Conservation (phyloP, 73 alveolate species). For the Paramecium sonneborni region DNA sequence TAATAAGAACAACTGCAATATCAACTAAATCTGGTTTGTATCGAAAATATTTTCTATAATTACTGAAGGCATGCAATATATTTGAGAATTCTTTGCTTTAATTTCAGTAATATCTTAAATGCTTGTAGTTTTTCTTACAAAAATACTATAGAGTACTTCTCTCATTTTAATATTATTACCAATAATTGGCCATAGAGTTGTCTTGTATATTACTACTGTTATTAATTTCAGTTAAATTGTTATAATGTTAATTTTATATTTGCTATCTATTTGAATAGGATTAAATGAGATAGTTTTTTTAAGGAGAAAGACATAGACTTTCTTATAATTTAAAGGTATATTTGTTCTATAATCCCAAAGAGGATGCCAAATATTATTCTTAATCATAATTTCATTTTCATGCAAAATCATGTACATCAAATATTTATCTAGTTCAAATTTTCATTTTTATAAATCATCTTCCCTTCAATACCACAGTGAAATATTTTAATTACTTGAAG, state of each 20-base stretch:
- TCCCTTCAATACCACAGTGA: too few relatives aligned
- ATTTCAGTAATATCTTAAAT: conserved; percentile 6
- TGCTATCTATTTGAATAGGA: not conserved
- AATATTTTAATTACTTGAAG: too few relatives aligned
- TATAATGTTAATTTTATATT: not conserved
- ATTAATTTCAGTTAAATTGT: not conserved
- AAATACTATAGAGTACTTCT: conserved; percentile 73
- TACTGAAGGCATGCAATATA: conserved; percentile 70
- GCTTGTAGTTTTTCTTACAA: conserved; percentile 32
- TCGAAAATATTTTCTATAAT: conserved; percentile 87
- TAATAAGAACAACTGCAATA: conserved; percentile 76
- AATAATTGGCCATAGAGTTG: conserved; percentile 87
- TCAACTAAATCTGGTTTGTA: conserved; percentile 71
- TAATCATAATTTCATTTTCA: conserved; percentile 69
- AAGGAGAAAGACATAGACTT: conserved; percentile 49
- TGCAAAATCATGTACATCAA: conserved; percentile 68
- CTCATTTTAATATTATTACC: conserved; percentile 80
- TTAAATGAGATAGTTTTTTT: not conserved
- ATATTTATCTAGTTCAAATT: too few relatives aligned
- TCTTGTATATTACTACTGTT: not conserved
- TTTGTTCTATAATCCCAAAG: conserved; percentile 57
- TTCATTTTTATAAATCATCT: too few relatives aligned
- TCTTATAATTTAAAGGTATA: conserved; percentile 48
- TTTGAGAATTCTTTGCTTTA: conserved; percentile 66
- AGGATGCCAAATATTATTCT: conserved; percentile 62